Percentiles rank a stretch among this genome's conserved stretches.
Evolutionary conservation across 164 flowering plant species (phyloP).

Genomic region (Akebia trifoliata): DNA sequence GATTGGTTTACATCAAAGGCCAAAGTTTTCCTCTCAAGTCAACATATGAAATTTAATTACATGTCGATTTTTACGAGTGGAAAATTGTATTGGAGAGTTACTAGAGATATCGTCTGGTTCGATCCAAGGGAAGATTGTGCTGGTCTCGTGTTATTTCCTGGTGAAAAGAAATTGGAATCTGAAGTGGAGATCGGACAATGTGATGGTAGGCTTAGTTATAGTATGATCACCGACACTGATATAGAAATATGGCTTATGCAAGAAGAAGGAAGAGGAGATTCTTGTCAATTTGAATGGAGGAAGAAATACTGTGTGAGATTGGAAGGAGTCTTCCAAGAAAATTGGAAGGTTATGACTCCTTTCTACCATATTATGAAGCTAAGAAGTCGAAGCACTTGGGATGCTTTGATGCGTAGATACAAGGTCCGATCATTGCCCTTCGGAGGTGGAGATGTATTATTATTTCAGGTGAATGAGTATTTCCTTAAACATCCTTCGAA

Average conservation of each 20-base stretch:
- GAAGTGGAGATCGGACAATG: background rate
- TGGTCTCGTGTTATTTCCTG: background rate
- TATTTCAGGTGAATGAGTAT: background rate
- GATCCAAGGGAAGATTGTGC: background rate
- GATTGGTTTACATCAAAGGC: background rate
- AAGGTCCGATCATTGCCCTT: background rate
- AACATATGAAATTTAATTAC: too few relatives aligned
- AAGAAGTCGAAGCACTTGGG: background rate
- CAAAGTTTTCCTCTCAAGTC: too few relatives aligned
- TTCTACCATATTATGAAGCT: background rate
- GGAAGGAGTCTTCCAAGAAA: background rate
- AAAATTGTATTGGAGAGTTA: too few relatives aligned
- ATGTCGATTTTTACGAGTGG: background rate
- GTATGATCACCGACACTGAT: background rate
- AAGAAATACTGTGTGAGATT: background rate
- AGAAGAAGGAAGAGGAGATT: too few relatives aligned
- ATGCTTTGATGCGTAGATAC: background rate
- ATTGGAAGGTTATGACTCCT: background rate
- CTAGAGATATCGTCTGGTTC: background rate
- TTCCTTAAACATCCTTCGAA: too few relatives aligned
- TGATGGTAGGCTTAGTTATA: background rate
- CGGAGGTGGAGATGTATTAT: background rate
- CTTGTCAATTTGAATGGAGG: too few relatives aligned
- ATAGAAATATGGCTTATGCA: background rate
- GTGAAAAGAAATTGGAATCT: too few relatives aligned